Conservation (phyloP, 352 stramenopile species). For the Saprolegnia diclina region DNA sequence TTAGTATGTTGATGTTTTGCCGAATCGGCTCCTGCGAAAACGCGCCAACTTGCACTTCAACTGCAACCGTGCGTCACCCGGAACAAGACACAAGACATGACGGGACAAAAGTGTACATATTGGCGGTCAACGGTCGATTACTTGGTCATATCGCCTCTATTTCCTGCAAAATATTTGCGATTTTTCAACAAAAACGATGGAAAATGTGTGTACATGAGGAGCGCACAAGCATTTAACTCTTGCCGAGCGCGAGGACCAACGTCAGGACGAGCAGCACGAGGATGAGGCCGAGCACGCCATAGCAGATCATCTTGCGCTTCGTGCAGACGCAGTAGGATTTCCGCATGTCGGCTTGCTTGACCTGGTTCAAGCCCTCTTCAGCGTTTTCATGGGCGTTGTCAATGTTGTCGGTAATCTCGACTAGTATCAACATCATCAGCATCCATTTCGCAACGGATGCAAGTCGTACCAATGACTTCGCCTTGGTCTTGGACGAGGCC, state of each 20-base stretch:
- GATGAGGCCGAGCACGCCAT: slow-evolving; percentile 44
- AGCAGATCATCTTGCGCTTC: slow-evolving; percentile 57
- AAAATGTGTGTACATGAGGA: too few relatives aligned
- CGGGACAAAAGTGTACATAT: too few relatives aligned
- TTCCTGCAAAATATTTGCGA: too few relatives aligned
- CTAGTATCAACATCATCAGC: slow-evolving; percentile 28
- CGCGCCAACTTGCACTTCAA: too few relatives aligned
- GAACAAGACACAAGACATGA: too few relatives aligned
- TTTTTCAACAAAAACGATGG: too few relatives aligned
- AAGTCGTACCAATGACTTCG: slow-evolving; percentile 51
- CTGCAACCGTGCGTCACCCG: too few relatives aligned
- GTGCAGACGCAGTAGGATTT: slow-evolving; percentile 48
- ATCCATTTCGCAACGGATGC: not conserved
- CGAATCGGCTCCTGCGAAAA: too few relatives aligned
- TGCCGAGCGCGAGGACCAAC: slow-evolving; percentile 33
- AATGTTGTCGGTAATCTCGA: slow-evolving; percentile 58
- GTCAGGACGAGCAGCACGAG: slow-evolving; percentile 44
- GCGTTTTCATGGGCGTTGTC: slow-evolving; percentile 45
- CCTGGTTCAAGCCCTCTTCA: slow-evolving; percentile 43
- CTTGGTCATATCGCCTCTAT: too few relatives aligned
- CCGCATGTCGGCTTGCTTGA: slow-evolving; percentile 49
- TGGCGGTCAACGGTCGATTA: too few relatives aligned
- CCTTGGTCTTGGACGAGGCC: slow-evolving; percentile 55
- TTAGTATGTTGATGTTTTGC: too few relatives aligned
- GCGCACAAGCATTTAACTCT: not conserved